Percentiles rank a stretch among this genome's conserved stretches.
Evolutionary conservation across 2,329 filamentous ascomycete species (phyloP).

Genomic region (Botrytis paeoniae): DNA sequence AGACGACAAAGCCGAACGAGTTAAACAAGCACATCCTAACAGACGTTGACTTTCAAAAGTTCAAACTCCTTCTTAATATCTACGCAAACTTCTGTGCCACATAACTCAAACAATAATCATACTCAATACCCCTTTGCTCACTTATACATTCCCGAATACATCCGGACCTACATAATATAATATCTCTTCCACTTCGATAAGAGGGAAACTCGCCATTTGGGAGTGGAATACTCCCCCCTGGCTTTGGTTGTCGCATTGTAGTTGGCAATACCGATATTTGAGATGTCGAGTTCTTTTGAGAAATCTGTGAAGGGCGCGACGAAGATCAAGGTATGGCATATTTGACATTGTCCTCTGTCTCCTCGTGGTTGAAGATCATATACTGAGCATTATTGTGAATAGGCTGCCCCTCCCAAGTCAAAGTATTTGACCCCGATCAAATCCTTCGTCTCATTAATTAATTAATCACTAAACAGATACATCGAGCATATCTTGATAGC

Average conservation of each 20-base stretch:
- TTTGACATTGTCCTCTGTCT: slow-evolving; percentile 15
- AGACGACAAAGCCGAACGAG: slow-evolving; percentile 5
- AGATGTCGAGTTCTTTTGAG: slow-evolving; percentile 87
- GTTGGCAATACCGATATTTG: slow-evolving; percentile 20
- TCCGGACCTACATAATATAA: slow-evolving; percentile 2
- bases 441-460: background rate
- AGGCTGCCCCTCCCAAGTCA: slow-evolving; percentile 95
- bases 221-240: slow-evolving; percentile 19
- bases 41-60: background rate
- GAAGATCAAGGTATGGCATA: slow-evolving; percentile 77
- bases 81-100: background rate
- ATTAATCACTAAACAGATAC: slow-evolving; percentile 35
- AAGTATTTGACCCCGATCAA: slow-evolving; percentile 60
- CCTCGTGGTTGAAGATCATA: background rate
- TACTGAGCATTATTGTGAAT: slow-evolving; percentile 25
- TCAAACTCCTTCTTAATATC: background rate
- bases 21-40: background rate
- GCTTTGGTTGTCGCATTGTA: slow-evolving; percentile 17
- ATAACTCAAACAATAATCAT: background rate
- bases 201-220: slow-evolving; percentile 12
- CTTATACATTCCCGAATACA: background rate
- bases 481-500: slow-evolving; percentile 97
- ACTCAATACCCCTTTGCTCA: slow-evolving; percentile 9
- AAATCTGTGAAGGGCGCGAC: slow-evolving; percentile 99
- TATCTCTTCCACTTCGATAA: slow-evolving; percentile 4